Evolutionary conservation across 225 moss, liverwort and hornwort species (phyloP).

Genomic region (Asterella californica): DNA sequence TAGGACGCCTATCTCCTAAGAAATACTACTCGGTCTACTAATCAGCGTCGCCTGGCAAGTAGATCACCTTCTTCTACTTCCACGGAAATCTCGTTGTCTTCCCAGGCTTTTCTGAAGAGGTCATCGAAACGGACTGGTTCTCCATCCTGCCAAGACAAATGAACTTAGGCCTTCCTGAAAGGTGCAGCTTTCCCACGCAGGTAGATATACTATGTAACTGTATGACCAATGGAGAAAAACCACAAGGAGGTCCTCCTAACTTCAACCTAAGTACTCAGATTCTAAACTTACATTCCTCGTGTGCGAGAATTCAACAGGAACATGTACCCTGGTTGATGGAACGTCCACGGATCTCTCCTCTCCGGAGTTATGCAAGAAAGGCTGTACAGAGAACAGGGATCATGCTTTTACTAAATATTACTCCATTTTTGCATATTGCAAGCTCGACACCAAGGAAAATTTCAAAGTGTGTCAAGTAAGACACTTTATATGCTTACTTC

Average conservation of each 20-base stretch:
- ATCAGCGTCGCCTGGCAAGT: not conserved
- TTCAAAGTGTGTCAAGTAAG: not conserved
- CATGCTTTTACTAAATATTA: not conserved
- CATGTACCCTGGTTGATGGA: conserved; percentile 24
- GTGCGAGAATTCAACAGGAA: not conserved
- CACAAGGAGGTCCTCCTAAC: not conserved
- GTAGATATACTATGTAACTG: not conserved
- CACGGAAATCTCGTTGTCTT: conserved; percentile 43
- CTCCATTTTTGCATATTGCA: not conserved
- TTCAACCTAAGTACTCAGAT: not conserved
- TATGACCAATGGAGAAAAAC: not conserved
- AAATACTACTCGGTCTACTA: not conserved
- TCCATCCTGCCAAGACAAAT: conserved; percentile 72
- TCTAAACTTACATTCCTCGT: not conserved
- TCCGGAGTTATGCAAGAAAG: conserved; percentile 53
- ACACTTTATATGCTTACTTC: conserved; percentile 45
- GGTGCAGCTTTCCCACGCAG: not conserved
- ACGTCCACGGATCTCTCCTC: conserved; percentile 49
- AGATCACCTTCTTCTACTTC: conserved; percentile 42
- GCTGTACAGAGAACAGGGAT: conserved; percentile 43
- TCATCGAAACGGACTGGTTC: conserved; percentile 60
- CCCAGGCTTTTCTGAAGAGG: conserved; percentile 64
- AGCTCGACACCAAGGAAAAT: not conserved
- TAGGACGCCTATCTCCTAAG: not conserved
- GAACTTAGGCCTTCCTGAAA: too few relatives aligned